Evolutionary conservation across 2,329 filamentous ascomycete species (phyloP).

Genomic region (Phoma herbarum): DNA sequence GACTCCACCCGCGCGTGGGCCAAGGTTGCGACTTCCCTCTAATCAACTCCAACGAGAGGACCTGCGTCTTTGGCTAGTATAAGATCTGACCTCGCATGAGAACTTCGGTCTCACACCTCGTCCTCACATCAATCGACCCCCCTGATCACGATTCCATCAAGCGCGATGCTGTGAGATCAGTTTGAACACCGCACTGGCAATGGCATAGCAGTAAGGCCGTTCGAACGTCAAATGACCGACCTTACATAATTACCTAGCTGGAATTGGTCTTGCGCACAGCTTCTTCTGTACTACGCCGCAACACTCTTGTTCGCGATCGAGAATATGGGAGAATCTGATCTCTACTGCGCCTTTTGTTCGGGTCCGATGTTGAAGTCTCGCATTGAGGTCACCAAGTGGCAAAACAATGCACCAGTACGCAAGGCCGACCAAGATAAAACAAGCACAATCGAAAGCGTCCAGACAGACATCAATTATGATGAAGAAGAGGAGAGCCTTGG

Average conservation of each 20-base stretch:
- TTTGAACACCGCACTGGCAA: too few relatives aligned
- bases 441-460: too few relatives aligned
- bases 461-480: neutral
- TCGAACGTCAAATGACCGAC: neutral
- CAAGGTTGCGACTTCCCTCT: too few relatives aligned
- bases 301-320: neutral
- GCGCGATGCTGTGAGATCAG: too few relatives aligned
- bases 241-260: neutral
- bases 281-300: neutral
- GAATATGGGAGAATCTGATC: neutral
- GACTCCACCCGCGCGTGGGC: too few relatives aligned
- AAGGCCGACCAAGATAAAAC: neutral
- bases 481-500: neutral
- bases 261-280: neutral
- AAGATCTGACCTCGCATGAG: too few relatives aligned
- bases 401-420: neutral
- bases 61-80: too few relatives aligned
- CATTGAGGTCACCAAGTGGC: neutral
- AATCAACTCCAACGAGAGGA: too few relatives aligned
- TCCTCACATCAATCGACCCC: too few relatives aligned
- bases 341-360: neutral
- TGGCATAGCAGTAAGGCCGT: too few relatives aligned
- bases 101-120: too few relatives aligned
- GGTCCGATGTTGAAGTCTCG: neutral
- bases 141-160: too few relatives aligned